Evolutionary conservation across 768 basidiomycete genomes (phyloP), one percentile per base, ranked within the genome.

Genomic region (Lactarius hengduanensis): DNA sequence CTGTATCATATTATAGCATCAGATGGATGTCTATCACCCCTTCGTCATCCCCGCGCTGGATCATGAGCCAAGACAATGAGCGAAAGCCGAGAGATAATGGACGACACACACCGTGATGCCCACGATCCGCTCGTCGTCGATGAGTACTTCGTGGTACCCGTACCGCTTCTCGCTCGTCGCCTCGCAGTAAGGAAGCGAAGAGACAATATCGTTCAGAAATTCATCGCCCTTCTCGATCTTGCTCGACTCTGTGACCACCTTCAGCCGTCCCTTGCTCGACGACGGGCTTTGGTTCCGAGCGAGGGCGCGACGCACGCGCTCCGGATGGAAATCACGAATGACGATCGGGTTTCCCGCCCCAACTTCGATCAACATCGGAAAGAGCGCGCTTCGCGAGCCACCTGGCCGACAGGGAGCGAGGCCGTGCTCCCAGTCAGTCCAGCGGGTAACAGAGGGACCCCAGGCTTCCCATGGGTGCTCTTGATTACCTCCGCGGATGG

Each of bases 161-260:
- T 67, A 67, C 10, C 66, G 66, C 38, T 67, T 67, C 58, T 67
- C 66, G 55, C 66, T 67, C 50, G 62, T 63, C 50, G 62, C 66
- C 41, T 67, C 66, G 58, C 58, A 67, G 28, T 67, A 67, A 30
- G 66, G 66, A 40, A 67, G 34, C 22, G 57, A 67, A 0, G 66
- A 67, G 53, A 67, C 45, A 22, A 67, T 67, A 26, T 67, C 66
- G 32, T 63, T 59, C 66, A 67, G 16, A 59, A 67, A 67, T n/a
- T 67, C 62, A 9, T 59, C 58, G 0, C 66, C 66, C 53, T 63
- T 59, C 40, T 63, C 57, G 20, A 63, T 67, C 58, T 57, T 63
- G 26, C 61, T 63, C 18, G 66, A 63, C 32, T 67, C 62, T 1
- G 66, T 67, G 20, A 67, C 66, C 22, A 67, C 66, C 53, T 63